Conservation (phyloP, 2,329 filamentous ascomycete species). For the Ophiostoma triangulosporum region DNA sequence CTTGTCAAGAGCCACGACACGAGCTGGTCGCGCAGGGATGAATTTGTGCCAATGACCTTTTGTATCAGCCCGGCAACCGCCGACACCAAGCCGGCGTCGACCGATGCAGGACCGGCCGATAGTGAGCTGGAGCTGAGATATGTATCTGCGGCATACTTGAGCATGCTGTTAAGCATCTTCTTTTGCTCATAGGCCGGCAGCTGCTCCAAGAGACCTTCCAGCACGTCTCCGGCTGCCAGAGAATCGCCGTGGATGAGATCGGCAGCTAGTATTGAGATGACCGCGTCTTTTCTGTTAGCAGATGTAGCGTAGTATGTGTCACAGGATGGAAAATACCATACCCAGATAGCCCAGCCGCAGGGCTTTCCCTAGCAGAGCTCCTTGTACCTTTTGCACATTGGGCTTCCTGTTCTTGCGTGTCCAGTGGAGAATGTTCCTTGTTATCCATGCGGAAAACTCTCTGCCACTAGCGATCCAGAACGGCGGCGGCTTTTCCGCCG, state of each 20-base stretch:
- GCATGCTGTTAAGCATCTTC: slow-evolving; percentile 24
- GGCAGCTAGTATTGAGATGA: slow-evolving; percentile 25
- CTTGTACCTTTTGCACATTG: slow-evolving; percentile 28
- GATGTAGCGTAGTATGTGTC: background rate
- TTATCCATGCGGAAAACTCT: slow-evolving; percentile 59
- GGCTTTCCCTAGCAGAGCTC: slow-evolving; percentile 41
- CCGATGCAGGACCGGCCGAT: slow-evolving; percentile 13
- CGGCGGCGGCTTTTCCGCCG: background rate
- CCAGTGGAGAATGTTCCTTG: slow-evolving; percentile 43
- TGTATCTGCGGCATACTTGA: slow-evolving; percentile 32
- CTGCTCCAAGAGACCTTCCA: slow-evolving; percentile 22
- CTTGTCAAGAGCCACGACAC: slow-evolving; percentile 51
- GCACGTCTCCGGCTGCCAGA: slow-evolving; percentile 11
- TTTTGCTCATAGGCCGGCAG: slow-evolving; percentile 31
- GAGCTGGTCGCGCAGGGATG: slow-evolving; percentile 38
- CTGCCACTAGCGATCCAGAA: slow-evolving; percentile 53
- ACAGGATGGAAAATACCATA: slow-evolving; percentile 22
- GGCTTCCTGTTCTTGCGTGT: slow-evolving; percentile 20
- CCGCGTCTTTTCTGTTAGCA: slow-evolving; percentile 24
- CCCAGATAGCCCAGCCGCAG: slow-evolving; percentile 62
- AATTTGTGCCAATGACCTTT: slow-evolving; percentile 32
- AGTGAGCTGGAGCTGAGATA: slow-evolving; percentile 21
- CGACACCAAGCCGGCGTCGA: slow-evolving; percentile 27
- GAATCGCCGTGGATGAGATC: slow-evolving; percentile 19
- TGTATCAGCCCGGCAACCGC: slow-evolving; percentile 46